Base-by-base conservation (phyloP, 345 rosid species). In the Lenwebbia sp. region DNA sequence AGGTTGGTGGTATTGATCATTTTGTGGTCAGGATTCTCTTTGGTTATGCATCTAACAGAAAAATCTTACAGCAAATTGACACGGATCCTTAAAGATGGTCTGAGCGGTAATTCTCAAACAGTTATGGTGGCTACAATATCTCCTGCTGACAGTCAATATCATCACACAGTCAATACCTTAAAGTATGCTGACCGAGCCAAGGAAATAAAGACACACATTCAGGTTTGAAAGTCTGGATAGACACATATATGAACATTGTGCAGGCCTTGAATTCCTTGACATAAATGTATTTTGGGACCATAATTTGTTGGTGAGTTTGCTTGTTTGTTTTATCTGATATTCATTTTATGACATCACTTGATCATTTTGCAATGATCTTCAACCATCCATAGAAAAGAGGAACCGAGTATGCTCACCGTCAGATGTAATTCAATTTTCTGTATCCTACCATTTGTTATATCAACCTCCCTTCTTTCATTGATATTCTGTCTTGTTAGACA, bases 141-240 rank as follows among this genome's bases (percentile, higher is more conserved):
- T 83, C 95, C 94, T 10, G 93, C 92, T 44, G 92, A 85, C 81
- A 76, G 85, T 90, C 95, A 94, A 83, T 94, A 94, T 88, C 93
- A 92, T 90, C 97, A 97, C 86, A 95, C 96, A 22, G 91, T 97
- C 85, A 97, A 97, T 92, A 95, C 99, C 85, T 82, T 97, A 91
- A 97, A 97, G 91, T 96, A 97, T 93, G 99, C 99, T n/a, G 95
- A 97, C 88, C 87, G 98, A 89, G 99, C 99, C 65, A 97, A 97
- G 91, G 98, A 97, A 92, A 96, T 97, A 88, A 95, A 91, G 93
- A 97, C 97, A 30, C 98, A 97, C 89, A 92, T 97, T 85, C 98
- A 92, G 94, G 96, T 94, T 83, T 88, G 88, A 56, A 76, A 86
- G 55, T 19, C 53, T 82, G 11, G 55, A 50, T 44, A 49, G 47